Evolutionary conservation across 2,329 filamentous ascomycete species (phyloP), one percentile per base, ranked within the genome.

Genomic region (Calonectria hawksworthii): DNA sequence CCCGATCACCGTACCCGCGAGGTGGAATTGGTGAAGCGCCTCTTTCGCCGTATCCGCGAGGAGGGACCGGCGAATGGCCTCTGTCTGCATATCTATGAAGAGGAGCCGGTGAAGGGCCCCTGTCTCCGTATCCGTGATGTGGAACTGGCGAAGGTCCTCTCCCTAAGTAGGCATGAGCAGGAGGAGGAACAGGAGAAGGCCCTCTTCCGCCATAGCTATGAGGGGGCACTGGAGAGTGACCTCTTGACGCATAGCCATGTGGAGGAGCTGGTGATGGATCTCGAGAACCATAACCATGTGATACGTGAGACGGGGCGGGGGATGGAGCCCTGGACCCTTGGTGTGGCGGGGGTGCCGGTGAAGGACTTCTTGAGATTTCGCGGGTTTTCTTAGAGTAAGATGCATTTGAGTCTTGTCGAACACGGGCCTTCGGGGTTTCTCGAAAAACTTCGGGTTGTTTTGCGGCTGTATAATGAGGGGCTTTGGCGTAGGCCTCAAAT

Each of bases 401-500:
- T 41, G 82, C 85, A 21, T 80, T 78, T 14, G 87, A 90, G 70
- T 87, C 83, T 70, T 89, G 87, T 73, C 82, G 79, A 59, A 72
- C 85, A 83, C 26, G 86, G 16, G 82, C 77, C 18, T 82, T 82
- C 4, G 86, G 83, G 10, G 85, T 83, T 30, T 90, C 86, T 75
- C 87, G 86, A 83, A 89, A 91, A n/a, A 88, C 87, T 77, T 91
- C 90, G 30, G 90, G 90, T 73, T 91, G 90, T 77, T 92, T 91
- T 41, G 90, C 90, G 21, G 90, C 92, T 18, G 91, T 92, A 83
- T 93, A 92, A 81, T 92, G 92, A 32, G 92, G 92, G 30, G 92
- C 92, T 78, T 92, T 92, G 44, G 91, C 87, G 81, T 94, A 94
- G 50, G 92, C 91, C 82, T 93, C 90, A 79, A 93, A 94, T 0